Evolutionary conservation across 768 basidiomycete species (phyloP).

Genomic region (Coprinellus aureogranulatus): DNA sequence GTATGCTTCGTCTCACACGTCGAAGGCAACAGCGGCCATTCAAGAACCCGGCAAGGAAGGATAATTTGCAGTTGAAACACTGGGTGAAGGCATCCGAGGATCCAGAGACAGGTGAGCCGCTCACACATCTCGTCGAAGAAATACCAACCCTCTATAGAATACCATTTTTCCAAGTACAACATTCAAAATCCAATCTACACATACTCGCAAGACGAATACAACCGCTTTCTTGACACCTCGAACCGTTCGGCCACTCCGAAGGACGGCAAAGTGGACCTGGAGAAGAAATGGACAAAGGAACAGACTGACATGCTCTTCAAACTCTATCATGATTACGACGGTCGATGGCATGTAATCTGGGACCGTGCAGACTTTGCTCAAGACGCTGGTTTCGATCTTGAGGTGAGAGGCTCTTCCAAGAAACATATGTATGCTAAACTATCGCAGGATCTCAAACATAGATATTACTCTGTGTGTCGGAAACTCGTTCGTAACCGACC

Average conservation of each 20-base stretch:
- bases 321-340: slow-evolving; percentile 77
- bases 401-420: slow-evolving; percentile 51
- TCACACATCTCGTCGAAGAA: neutral
- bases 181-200: slow-evolving; percentile 59
- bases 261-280: slow-evolving; percentile 32
- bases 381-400: slow-evolving; percentile 37
- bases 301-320: slow-evolving; percentile 92
- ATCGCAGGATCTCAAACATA: slow-evolving; percentile 85
- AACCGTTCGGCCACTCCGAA: neutral
- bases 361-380: slow-evolving; percentile 80
- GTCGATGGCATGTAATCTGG: slow-evolving; percentile 83
- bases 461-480: slow-evolving; percentile 90
- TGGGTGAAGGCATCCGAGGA: slow-evolving; percentile 73
- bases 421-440: too few relatives aligned
- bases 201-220: slow-evolving; percentile 88
- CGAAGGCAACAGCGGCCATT: slow-evolving; percentile 78
- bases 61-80: slow-evolving; percentile 70
- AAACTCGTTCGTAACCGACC: slow-evolving; percentile 82
- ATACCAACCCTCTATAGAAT: slow-evolving; percentile 43
- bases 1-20: neutral
- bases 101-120: slow-evolving; percentile 49
- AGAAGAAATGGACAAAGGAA: slow-evolving; percentile 85
- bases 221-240: slow-evolving; percentile 52
- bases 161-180: slow-evolving; percentile 83
- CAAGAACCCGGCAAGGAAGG: slow-evolving; percentile 66